Evolutionary conservation across 495 filamentous ascomycete genomes (phyloP), one percentile per base, ranked within the genome.

Genomic region (Physcia stellaris): DNA sequence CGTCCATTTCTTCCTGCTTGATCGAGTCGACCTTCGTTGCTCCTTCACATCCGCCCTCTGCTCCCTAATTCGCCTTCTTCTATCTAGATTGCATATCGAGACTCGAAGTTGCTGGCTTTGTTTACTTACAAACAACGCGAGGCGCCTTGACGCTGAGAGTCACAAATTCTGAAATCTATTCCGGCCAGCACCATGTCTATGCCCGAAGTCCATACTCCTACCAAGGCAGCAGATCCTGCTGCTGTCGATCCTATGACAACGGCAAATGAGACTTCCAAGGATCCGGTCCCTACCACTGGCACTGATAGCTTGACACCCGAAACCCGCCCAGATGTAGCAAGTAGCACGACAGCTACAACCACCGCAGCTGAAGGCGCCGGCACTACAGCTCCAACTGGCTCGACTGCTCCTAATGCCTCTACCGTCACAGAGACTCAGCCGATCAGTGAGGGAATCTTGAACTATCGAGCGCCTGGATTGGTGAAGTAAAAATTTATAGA

Each of bases 381-480:
- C 32, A 55, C 53, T 22, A 45, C 57, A 32, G 62, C 67, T 51
- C 62, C 66, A 44, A 48, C 56, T 40, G 66, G 66, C 57, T 50
- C 54, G 27, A 57, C 45, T 24, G 52, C 54, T 33, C 56, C 56
- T 31, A 54, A 54, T 19, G 60, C 66, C 42, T n/a, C n/a, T n/a
- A n/a, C n/a, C n/a, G 66, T 70, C 42, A 67, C 75, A 46, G 70
- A 77, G 56, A 45, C 60, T 9, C 63, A 79, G 60, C 75, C 74
- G 24, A 63, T 82, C 42, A 71, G 73, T 46, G 79, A 87, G 55
- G 88, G 88, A 42, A 63, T 66, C 45, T 72, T 94, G 27, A 80
- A 78, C 50, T 79, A 87, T 80, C 93, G 94, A 73, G 80, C 69
- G 41, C 79, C 84, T 29, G 86, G 86, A 64, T 75, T 94, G 44